Percentiles rank a stretch among this genome's conserved stretches.
Evolutionary conservation across 768 basidiomycete genomes (phyloP).

Genomic region (Suillus hirtellus): DNA sequence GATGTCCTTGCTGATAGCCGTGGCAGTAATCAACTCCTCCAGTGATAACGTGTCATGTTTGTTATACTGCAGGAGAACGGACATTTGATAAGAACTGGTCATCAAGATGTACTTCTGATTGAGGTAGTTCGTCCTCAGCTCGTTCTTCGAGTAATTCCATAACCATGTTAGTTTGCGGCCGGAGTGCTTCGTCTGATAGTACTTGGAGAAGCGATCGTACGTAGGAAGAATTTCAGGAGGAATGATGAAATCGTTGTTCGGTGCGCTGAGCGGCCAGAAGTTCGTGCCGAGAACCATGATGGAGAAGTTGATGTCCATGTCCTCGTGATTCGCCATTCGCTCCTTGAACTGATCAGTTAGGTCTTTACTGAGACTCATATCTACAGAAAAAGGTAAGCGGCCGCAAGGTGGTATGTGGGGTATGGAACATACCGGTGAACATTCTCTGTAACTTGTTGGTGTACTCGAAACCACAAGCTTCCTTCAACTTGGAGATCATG

Average conservation of each 20-base stretch:
- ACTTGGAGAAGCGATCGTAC: slow-evolving; percentile 89
- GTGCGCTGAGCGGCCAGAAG: slow-evolving; percentile 91
- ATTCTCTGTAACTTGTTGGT: slow-evolving; percentile 95
- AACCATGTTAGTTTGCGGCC: slow-evolving; percentile 97
- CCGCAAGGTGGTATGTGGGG: not conserved
- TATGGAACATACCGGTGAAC: slow-evolving; percentile 76
- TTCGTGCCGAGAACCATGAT: slow-evolving; percentile 94
- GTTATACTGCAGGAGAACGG: slow-evolving; percentile 94
- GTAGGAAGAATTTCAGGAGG: slow-evolving; percentile 85
- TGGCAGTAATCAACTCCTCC: slow-evolving; percentile 77
- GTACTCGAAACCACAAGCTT: slow-evolving; percentile 95
- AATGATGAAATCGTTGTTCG: slow-evolving; percentile 83
- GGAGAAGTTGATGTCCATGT: slow-evolving; percentile 87
- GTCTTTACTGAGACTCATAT: slow-evolving; percentile 95
- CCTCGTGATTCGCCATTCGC: slow-evolving; percentile 84
- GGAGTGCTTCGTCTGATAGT: slow-evolving; percentile 91
- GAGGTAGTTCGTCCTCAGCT: slow-evolving; percentile 89
- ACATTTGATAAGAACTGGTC: slow-evolving; percentile 94
- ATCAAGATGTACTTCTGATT: slow-evolving; percentile 95
- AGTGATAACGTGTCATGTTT: slow-evolving; percentile 82
- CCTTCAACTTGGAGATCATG: slow-evolving; percentile 98
- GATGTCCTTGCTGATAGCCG: slow-evolving; percentile 77
- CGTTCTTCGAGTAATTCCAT: slow-evolving; percentile 98
- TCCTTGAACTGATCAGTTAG: slow-evolving; percentile 94
- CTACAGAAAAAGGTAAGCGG: slow-evolving; percentile 40